phyloP scores from a whole-genome alignment of 1,284 basidiomycete genomes.

The Sporisorium sorghi region DNA sequence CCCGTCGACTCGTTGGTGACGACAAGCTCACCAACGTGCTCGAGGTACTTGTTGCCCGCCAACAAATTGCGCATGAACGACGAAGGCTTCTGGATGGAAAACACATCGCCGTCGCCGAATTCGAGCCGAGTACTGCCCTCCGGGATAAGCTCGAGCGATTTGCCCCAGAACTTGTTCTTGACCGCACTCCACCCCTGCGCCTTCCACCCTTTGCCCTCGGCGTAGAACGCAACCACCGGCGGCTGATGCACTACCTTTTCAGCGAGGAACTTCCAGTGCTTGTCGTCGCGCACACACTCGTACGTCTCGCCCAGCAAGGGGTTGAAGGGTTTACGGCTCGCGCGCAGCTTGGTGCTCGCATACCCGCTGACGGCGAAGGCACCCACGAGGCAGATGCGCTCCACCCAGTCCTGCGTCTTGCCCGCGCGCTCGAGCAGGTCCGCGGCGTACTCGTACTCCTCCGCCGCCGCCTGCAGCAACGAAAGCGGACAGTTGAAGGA shows the following conservation, averaged over 20 bases:
- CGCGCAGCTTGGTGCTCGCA: slow-evolving; percentile 63
- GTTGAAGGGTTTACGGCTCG: slow-evolving; percentile 68
- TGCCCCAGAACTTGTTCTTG: slow-evolving; percentile 70
- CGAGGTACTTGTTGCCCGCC: slow-evolving; percentile 69
- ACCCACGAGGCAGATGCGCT: slow-evolving; percentile 62
- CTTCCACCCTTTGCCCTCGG: slow-evolving; percentile 66
- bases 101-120: slow-evolving; percentile 64
- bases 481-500: slow-evolving; percentile 69
- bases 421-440: slow-evolving; percentile 65
- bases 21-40: slow-evolving; percentile 67
- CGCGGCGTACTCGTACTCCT: slow-evolving; percentile 69
- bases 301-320: slow-evolving; percentile 68
- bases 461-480: slow-evolving; percentile 65
- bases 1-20: slow-evolving; percentile 62
- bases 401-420: slow-evolving; percentile 58
- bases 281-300: slow-evolving; percentile 67
- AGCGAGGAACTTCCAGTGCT: slow-evolving; percentile 62
- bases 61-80: slow-evolving; percentile 68
- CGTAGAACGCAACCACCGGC: slow-evolving; percentile 64
- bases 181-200: slow-evolving; percentile 59
- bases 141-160: slow-evolving; percentile 66
- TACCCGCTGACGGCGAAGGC: slow-evolving; percentile 67
- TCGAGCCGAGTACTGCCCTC: slow-evolving; percentile 61
- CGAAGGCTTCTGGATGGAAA: slow-evolving; percentile 61
- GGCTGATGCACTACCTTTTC: slow-evolving; percentile 69